These are phyloP conservation scores for Tylopilus rubrobrunneus DNA, from an alignment of 768 basidiomycete species.

Conservation along the genomic window DNA sequence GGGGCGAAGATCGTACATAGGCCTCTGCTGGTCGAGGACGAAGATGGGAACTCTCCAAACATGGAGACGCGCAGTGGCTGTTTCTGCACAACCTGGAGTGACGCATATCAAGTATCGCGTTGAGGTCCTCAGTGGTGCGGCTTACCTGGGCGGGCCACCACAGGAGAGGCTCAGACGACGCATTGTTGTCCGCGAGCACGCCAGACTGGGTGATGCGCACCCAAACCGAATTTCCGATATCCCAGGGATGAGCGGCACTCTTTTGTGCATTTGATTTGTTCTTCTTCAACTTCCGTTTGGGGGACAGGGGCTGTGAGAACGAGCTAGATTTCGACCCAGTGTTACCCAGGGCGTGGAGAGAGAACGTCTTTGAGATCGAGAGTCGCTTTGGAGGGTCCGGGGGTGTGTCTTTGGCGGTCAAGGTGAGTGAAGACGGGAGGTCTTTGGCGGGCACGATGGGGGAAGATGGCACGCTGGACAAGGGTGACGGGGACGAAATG, in stretches of 20 bases:
- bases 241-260: constrained; percentile 10
- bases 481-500: constrained; percentile 21
- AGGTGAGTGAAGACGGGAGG: constrained; percentile 18
- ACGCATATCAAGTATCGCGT: constrained; percentile 6
- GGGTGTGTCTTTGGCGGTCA: not conserved
- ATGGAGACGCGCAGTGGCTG: constrained; percentile 28
- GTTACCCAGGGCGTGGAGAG: constrained; percentile 6
- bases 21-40: constrained; percentile 22
- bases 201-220: constrained; percentile 45
- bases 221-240: constrained; percentile 46
- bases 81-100: constrained; percentile 22
- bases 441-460: constrained; percentile 12
- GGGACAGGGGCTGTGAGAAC: constrained; percentile 20
- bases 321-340: constrained; percentile 10
- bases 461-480: constrained; percentile 23
- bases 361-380: constrained; percentile 9
- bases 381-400: constrained; percentile 6
- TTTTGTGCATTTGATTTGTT: constrained; percentile 1
- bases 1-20: constrained; percentile 29
- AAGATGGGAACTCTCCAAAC: constrained; percentile 30
- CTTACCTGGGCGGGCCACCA: constrained; percentile 77
- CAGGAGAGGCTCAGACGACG: constrained; percentile 27
- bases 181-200: constrained; percentile 29
- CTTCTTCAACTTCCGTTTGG: constrained; percentile 20
- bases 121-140: not conserved